A percentile compares a stretch with the other conserved stretches of the same genome.
These are phyloP conservation scores for Boletellus deceptivus DNA, from an alignment of 1,284 basidiomycete species.

Conservation along the genomic window DNA sequence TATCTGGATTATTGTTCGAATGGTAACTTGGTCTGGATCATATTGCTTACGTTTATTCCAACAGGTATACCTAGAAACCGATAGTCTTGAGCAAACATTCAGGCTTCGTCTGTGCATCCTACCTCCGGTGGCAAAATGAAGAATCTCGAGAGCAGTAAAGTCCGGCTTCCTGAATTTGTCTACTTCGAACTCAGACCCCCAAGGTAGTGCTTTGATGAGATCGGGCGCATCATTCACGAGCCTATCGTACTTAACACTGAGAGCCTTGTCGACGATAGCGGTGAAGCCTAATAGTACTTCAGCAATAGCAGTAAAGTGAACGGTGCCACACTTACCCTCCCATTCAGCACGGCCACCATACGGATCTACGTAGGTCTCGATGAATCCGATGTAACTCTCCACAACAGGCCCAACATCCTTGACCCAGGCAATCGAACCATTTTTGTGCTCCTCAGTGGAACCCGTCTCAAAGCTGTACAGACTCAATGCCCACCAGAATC, in stretches of 20 bases:
- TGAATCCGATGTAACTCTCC: conserved; percentile 80
- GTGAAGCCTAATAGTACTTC: conserved; percentile 64
- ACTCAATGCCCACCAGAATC: not conserved
- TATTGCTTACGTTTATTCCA: conserved; percentile 68
- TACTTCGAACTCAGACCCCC: conserved; percentile 82
- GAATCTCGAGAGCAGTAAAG: conserved; percentile 79
- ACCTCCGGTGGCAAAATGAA: conserved; percentile 81
- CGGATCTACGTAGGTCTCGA: conserved; percentile 82
- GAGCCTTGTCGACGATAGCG: conserved; percentile 80
- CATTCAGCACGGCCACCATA: conserved; percentile 82
- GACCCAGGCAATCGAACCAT: conserved; percentile 77
- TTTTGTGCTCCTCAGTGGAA: conserved; percentile 74
- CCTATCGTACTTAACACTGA: conserved; percentile 76
- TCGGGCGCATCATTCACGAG: conserved; percentile 74
- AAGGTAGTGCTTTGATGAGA: conserved; percentile 77
- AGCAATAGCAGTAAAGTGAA: not conserved
- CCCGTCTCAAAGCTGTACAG: conserved; percentile 62
- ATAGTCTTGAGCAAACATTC: not conserved
- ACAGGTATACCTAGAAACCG: conserved; percentile 64
- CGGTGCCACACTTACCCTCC: conserved; percentile 55
- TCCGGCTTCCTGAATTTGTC: conserved; percentile 83
- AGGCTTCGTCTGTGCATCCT: conserved; percentile 13
- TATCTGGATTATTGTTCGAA: conserved; percentile 43
- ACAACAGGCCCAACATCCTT: conserved; percentile 85
- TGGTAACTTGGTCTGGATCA: not conserved